Percentiles rank a stretch among this genome's conserved stretches.
Evolutionary conservation across 2,329 filamentous ascomycete species (phyloP).

Genomic region (Cyphellophora europaea): DNA sequence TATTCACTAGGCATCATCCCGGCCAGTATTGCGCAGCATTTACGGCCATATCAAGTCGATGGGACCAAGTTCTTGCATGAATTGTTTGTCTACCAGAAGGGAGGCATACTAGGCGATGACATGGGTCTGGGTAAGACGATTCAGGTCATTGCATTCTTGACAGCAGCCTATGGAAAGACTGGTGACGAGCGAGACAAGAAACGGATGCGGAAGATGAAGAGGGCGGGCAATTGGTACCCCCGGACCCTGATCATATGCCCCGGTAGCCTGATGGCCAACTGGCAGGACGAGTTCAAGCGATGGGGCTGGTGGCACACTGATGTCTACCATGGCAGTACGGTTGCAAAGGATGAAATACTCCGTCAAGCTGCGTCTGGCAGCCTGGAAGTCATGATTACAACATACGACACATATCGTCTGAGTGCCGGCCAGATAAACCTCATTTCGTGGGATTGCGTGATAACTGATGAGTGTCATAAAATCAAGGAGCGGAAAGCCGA

Average conservation of each 20-base stretch:
- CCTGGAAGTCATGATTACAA: conserved; percentile 87
- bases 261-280: conserved; percentile 80
- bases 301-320: conserved; percentile 97
- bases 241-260: conserved; percentile 79
- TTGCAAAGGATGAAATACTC: conserved; percentile 58
- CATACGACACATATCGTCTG: conserved; percentile 76
- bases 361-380: conserved; percentile 65
- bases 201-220: conserved; percentile 76
- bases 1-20: conserved; percentile 76
- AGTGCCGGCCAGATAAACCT: conserved; percentile 64
- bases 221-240: conserved; percentile 65
- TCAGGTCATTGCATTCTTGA: conserved; percentile 86
- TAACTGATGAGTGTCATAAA: conserved; percentile 87
- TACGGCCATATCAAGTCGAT: conserved; percentile 83
- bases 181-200: conserved; percentile 78
- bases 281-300: conserved; percentile 72
- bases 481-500: conserved; percentile 73
- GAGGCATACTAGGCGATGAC: conserved; percentile 86
- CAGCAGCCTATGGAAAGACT: conserved; percentile 87
- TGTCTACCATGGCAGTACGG: conserved; percentile 61
- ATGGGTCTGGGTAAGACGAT: conserved; percentile 98
- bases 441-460: conserved; percentile 83
- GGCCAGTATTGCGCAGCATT: conserved; percentile 78
- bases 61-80: conserved; percentile 80
- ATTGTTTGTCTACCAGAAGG: conserved; percentile 82